Base-by-base conservation (phyloP, 345 rosid genomes). In the Mercurialis annua region DNA sequence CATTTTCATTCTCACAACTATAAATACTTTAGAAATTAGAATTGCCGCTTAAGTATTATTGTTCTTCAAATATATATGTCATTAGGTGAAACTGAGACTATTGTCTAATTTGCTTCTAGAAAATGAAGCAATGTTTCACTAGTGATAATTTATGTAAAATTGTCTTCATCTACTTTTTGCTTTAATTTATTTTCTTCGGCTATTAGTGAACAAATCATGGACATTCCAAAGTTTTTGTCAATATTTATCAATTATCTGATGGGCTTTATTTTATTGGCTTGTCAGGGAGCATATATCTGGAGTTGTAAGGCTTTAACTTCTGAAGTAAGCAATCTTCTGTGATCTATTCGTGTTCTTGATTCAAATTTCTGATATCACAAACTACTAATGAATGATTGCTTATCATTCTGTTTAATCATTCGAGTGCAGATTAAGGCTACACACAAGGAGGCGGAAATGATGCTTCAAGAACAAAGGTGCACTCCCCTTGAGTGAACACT, bases 211-310 rank as follows among this genome's bases (percentile, higher is more conserved):
- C n/a, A 51, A 61, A 23, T 48, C n/a, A 30, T 2, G 6, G 11
- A 43, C 49, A 46, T 47, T 62, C 43, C 44, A 2, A 54, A 21
- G 34, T 29, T 30, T n/a, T 42, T 36, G 30, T 56, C 33, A n/a
- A 60, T 55, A 24, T 66, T 46, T 52, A 30, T 6, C 55, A 69
- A 49, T 73, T 10, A 18, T 61, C 63, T 73, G 31, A 73, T 52
- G 36, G 42, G 49, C 36, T 59, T 77, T 16, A 16, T 54, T 73
- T 58, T 44, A 20, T 2, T 18, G 20, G 24, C 30, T 64, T 67
- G 69, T 23, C 71, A 93, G 98, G 98, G 98, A 75, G 97, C 98
- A 74, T 93, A 81, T 79, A 56, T 93, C 27, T 93, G 98, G 98
- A 93, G 97, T 77, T 78, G 80, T 80, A 93, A 87, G 83, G 96